Percentiles rank a stretch among this genome's conserved stretches.
phyloP scores from a whole-genome alignment of 352 stramenopile genomes.

The Saprolegnia diclina region DNA sequence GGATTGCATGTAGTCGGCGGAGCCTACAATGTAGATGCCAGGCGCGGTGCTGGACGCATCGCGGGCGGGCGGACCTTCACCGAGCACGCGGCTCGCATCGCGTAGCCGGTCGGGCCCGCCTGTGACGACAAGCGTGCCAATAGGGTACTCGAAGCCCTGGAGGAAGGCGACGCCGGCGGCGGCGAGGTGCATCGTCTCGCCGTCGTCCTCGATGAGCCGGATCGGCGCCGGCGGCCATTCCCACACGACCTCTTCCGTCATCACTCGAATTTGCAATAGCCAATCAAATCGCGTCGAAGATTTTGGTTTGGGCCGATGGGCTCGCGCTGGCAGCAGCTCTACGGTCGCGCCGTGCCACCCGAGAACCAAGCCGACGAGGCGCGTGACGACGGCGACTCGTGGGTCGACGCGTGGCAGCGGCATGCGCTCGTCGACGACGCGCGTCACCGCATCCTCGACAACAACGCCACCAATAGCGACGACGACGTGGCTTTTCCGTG shows the following conservation, averaged over 20 bases:
- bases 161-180: conserved; percentile 12
- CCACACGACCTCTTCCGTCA: conserved; percentile 26
- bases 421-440: conserved; percentile 2
- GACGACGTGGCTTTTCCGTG: not conserved
- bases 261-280: conserved; percentile 2
- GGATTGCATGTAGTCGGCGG: conserved; percentile 24
- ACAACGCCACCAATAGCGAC: not conserved
- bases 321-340: conserved; percentile 23
- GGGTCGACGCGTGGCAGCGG: not conserved
- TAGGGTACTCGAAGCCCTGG: conserved; percentile 13
- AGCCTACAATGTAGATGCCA: conserved; percentile 23
- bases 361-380: not conserved
- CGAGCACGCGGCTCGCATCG: not conserved
- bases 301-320: conserved; percentile 1
- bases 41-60: not conserved
- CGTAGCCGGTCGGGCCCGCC: not conserved
- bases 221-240: conserved; percentile 17
- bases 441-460: not conserved
- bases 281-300: conserved; percentile 5
- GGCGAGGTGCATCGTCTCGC: not conserved
- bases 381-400: not conserved
- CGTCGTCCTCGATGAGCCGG: conserved; percentile 10
- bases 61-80: not conserved
- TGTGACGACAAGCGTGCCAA: conserved; percentile 7
- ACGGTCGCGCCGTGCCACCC: not conserved